Evolutionary conservation across 2,329 filamentous ascomycete genomes (phyloP).

Genomic region (Paracorniculantispora psalliotae): DNA sequence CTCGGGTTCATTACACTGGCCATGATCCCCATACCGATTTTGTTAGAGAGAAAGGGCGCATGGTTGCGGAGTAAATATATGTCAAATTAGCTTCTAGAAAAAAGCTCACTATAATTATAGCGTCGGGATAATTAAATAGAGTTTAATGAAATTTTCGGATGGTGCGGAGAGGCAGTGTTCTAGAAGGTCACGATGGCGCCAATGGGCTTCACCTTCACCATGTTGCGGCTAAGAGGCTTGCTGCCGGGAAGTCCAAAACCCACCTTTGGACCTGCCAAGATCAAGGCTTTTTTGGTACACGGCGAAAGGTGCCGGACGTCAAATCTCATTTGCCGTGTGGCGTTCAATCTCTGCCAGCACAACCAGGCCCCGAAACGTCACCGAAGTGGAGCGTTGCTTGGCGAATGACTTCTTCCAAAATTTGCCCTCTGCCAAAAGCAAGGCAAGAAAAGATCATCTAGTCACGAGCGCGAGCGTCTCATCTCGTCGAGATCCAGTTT

Average conservation of each 20-base stretch:
- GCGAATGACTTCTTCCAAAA: background rate
- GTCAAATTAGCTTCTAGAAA: background rate
- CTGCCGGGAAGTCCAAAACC: background rate
- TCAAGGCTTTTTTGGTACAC: background rate
- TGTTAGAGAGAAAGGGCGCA: background rate
- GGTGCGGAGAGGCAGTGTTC: slow-evolving; percentile 1
- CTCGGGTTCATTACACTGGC: slow-evolving; percentile 39
- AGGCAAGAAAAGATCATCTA: background rate
- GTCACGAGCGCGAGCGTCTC: background rate
- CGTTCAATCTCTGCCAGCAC: background rate
- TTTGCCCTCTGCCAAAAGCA: background rate
- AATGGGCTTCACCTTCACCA: background rate
- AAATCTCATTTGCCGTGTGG: background rate
- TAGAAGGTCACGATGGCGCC: background rate
- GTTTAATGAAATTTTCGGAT: too few relatives aligned
- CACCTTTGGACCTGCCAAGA: slow-evolving; percentile 4
- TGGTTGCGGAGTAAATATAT: background rate
- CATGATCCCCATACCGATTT: slow-evolving; percentile 16
- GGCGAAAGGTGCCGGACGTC: background rate
- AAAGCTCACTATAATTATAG: background rate
- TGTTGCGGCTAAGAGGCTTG: background rate
- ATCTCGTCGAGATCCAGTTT: background rate
- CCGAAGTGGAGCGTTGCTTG: background rate
- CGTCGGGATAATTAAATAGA: too few relatives aligned
- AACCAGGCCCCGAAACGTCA: too few relatives aligned